Evolutionary conservation across 768 basidiomycete genomes (phyloP), one percentile per base, ranked within the genome.

Genomic region (Tremella mesenterica): DNA sequence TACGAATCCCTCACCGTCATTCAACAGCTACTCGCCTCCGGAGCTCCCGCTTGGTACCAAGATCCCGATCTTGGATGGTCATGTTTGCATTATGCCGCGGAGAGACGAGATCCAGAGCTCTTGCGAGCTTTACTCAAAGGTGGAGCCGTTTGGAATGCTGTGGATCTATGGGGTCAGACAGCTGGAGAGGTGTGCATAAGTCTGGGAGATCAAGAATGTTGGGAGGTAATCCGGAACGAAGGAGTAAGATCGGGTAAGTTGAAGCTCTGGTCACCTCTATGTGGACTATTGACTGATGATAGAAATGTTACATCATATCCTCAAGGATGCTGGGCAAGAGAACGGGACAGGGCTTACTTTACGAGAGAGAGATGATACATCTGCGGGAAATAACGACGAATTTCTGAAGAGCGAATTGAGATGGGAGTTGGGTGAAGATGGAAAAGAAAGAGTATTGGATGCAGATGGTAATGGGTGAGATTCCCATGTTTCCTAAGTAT

Each of bases 61-160:
- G 85, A 85, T 68, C 80, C 81, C 44, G 77, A 77, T 7, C 81
- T 85, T 60, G 91, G 90, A 0, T 83, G 83, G 58, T 89, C 88
- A 4, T 79, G 83, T 16, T 73, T 97, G 41, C 93, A 97, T 67
- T 89, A 88, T 14, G 93, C 63, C 0, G 61, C 66, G 5, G 89
- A 85, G 60, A 72, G 79, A 43, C 82, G 85, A 61, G 81, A 85
- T 59, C 67, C 78, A 1, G 76, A 78, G n/a, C 75, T 93, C 14
- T 78, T 85, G 10, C 79, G 79, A 49, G 66, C 79, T 5, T 76
- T 97, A 29, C 77, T 99, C 25, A 77, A 82, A n/a, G 78, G 81
- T 51, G 91, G 93, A 12, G 91, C 88, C 1, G 69, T 89, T 0
- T 99, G 95, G 95, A 95, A 92, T 72, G 79, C 86, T 86, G 89